Conservation (phyloP, 2,329 filamentous ascomycete species). For the Penicillium sp. region DNA sequence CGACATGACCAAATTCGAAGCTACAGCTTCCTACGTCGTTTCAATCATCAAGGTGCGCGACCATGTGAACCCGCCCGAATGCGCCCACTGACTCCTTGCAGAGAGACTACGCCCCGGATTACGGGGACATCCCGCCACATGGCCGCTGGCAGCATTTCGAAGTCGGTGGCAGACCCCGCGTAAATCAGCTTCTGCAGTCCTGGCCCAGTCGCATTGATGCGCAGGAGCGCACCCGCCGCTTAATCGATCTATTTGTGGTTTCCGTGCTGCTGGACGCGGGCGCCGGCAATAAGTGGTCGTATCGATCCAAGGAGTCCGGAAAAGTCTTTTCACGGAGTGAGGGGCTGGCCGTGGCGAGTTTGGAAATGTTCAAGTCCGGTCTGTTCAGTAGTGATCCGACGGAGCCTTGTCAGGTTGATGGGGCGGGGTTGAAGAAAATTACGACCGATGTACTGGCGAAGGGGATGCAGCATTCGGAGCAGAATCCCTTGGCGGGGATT, state of each 20-base stretch:
- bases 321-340: constrained; percentile 82
- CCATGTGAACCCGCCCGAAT: constrained; percentile 2
- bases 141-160: constrained; percentile 68
- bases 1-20: constrained; percentile 78
- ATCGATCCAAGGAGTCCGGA: constrained; percentile 87
- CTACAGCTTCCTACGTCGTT: constrained; percentile 85
- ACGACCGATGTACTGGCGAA: constrained; percentile 74
- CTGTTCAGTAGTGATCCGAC: constrained; percentile 79
- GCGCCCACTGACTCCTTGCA: constrained; percentile 33
- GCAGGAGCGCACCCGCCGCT: constrained; percentile 54
- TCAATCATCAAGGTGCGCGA: constrained; percentile 83
- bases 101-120: constrained; percentile 71
- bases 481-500: constrained; percentile 80
- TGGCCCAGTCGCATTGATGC: constrained; percentile 54
- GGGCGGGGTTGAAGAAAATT: constrained; percentile 71
- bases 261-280: constrained; percentile 69
- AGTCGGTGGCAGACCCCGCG: constrained; percentile 57
- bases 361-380: constrained; percentile 94
- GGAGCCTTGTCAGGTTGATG: constrained; percentile 90
- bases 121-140: constrained; percentile 78
- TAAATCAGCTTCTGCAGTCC: constrained; percentile 52
- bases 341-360: constrained; percentile 74
- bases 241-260: constrained; percentile 65
- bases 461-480: constrained; percentile 79
- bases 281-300: constrained; percentile 86